Evolutionary conservation across 2,329 filamentous ascomycete genomes (phyloP).

Genomic region (Exserohilum turcica): DNA sequence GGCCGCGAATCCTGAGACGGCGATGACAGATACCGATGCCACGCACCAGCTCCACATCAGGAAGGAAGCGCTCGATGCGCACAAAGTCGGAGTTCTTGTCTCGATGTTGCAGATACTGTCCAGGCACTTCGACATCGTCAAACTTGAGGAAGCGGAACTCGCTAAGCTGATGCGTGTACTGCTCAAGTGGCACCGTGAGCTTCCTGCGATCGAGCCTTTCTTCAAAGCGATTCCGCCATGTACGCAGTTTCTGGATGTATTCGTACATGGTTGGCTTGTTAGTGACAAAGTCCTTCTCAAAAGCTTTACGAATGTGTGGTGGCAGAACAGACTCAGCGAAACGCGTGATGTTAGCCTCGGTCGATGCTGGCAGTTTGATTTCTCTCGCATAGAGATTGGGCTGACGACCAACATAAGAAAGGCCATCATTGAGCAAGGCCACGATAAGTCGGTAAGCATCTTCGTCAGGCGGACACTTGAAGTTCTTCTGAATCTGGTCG

Average conservation of each 20-base stretch:
- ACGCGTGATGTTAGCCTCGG: constrained; percentile 93
- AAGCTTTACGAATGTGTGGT: constrained; percentile 91
- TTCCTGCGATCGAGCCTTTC: constrained; percentile 90
- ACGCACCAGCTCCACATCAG: constrained; percentile 90
- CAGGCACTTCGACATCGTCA: constrained; percentile 96
- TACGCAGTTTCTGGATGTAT: constrained; percentile 95
- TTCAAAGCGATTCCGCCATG: constrained; percentile 97
- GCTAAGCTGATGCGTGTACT: constrained; percentile 86
- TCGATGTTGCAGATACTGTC: constrained; percentile 94
- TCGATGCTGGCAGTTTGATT: constrained; percentile 85
- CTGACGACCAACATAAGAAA: constrained; percentile 89
- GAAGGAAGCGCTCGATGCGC: constrained; percentile 93
- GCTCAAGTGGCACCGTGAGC: constrained; percentile 75
- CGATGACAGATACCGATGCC: constrained; percentile 90
- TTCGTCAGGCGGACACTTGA: constrained; percentile 98
- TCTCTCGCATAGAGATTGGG: constrained; percentile 86
- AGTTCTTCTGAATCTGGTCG: constrained; percentile 97
- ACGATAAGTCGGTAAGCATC: constrained; percentile 97
- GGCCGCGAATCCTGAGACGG: constrained; percentile 91
- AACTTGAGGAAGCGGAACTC: constrained; percentile 98
- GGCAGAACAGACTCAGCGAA: constrained; percentile 97
- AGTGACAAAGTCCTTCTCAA: constrained; percentile 94
- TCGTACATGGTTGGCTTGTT: constrained; percentile 97
- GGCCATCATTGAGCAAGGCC: constrained; percentile 92
- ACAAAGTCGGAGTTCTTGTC: constrained; percentile 99